These are phyloP conservation scores for Epichloe brachyelytri DNA, from an alignment of 2,329 filamentous ascomycete genomes.

Conservation along the genomic window DNA sequence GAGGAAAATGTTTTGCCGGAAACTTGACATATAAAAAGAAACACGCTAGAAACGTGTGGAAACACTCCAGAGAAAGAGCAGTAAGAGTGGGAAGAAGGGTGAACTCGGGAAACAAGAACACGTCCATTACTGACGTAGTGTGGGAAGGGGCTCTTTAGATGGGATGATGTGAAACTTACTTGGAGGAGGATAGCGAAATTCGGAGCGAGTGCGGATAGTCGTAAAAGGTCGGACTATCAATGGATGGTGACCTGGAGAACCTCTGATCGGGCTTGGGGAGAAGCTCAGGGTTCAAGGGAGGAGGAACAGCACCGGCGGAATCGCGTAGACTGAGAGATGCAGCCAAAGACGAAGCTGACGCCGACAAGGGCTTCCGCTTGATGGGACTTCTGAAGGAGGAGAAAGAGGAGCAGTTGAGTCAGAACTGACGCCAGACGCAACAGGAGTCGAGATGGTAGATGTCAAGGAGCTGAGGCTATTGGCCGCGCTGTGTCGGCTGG, in stretches of 20 bases:
- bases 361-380: slow-evolving; percentile 48
- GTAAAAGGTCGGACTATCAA: slow-evolving; percentile 51
- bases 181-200: slow-evolving; percentile 9
- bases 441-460: slow-evolving; percentile 1
- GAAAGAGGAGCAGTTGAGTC: slow-evolving; percentile 7
- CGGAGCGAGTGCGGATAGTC: slow-evolving; percentile 32
- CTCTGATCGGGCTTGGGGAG: slow-evolving; percentile 34
- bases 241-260: slow-evolving; percentile 40
- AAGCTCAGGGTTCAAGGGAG: slow-evolving; percentile 26
- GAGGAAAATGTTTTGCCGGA: background rate
- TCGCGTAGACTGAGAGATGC: slow-evolving; percentile 19
- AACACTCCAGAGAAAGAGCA: background rate
- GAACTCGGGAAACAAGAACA: background rate
- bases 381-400: slow-evolving; percentile 23
- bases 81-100: background rate
- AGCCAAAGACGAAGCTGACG: slow-evolving; percentile 37
- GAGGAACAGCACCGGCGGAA: slow-evolving; percentile 3
- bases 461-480: slow-evolving; percentile 5
- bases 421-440: slow-evolving; percentile 1
- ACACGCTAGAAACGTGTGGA: background rate
- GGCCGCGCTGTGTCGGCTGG: slow-evolving; percentile 1
- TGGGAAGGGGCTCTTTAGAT: background rate
- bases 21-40: background rate
- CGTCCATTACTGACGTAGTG: background rate
- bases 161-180: slow-evolving; percentile 14